Percentiles rank a stretch among this genome's conserved stretches.
Evolutionary conservation across 495 filamentous ascomycete species (phyloP).

Genomic region (Clohesyomyces aquaticus): DNA sequence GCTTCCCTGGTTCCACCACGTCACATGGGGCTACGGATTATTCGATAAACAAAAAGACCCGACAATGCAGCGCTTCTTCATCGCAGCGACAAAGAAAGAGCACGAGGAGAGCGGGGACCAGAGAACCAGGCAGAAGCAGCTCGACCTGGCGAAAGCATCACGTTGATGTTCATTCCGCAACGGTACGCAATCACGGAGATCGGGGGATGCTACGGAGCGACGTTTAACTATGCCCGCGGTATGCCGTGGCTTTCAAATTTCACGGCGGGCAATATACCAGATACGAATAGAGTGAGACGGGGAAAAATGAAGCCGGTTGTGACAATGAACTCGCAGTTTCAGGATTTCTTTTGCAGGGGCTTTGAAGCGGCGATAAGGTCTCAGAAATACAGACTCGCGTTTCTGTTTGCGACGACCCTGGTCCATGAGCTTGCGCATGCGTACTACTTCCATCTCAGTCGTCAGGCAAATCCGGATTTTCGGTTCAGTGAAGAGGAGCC

Average conservation of each 20-base stretch:
- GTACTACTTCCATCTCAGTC: slow-evolving; percentile 14
- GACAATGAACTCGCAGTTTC: slow-evolving; percentile 2
- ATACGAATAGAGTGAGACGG: not conserved
- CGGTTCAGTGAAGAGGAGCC: slow-evolving; percentile 9
- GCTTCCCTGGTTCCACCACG: slow-evolving; percentile 24
- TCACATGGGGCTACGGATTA: slow-evolving; percentile 11
- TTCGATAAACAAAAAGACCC: not conserved
- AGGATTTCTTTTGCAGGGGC: slow-evolving; percentile 8
- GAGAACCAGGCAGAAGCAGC: not conserved
- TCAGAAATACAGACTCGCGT: slow-evolving; percentile 13
- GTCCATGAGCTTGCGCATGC: slow-evolving; percentile 31
- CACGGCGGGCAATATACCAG: not conserved
- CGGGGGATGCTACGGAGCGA: not conserved
- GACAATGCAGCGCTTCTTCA: not conserved
- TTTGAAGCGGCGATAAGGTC: not conserved
- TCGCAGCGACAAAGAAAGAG: not conserved
- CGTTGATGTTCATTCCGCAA: slow-evolving; percentile 12
- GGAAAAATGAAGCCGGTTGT: not conserved
- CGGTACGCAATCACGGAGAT: not conserved
- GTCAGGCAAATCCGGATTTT: not conserved
- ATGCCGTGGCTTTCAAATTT: not conserved
- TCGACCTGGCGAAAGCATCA: not conserved
- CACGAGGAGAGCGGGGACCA: not conserved
- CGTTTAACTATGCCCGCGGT: not conserved
- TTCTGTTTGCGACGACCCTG: slow-evolving; percentile 21